phyloP scores from a whole-genome alignment of 164 flowering plant species.

The Dillenia suffruticosa region DNA sequence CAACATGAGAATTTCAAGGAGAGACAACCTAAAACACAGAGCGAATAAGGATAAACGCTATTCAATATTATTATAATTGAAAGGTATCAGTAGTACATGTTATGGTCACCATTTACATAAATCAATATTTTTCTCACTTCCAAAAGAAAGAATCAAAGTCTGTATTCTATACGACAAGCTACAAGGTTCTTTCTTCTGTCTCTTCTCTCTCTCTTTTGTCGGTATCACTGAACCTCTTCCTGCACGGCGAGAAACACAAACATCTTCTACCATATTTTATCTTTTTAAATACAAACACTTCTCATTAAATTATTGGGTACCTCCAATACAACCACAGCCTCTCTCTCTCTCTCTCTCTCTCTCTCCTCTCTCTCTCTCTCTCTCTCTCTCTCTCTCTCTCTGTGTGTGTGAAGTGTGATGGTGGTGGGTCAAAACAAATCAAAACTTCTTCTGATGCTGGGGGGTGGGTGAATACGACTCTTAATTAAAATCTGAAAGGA shows the following conservation, averaged over 20 bases:
- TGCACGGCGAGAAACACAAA: constrained; percentile 25
- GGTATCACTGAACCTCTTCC: constrained; percentile 24
- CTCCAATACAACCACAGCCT: background rate
- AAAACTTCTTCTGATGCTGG: no score
- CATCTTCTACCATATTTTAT: constrained; percentile 5
- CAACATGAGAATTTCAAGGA: constrained; percentile 38
- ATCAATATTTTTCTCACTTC: constrained; percentile 6
- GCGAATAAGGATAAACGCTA: constrained; percentile 29
- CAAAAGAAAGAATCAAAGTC: constrained; percentile 35
- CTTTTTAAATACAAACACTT: background rate
- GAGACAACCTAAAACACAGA: constrained; percentile 52
- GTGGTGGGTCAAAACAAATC: background rate
- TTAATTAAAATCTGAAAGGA: background rate
- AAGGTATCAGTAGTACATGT: constrained; percentile 1
- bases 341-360: constrained; percentile 8
- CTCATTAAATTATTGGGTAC: no score
- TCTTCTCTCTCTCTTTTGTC: constrained; percentile 69
- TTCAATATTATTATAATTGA: constrained; percentile 2
- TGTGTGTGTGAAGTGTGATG: background rate
- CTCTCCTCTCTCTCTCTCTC: constrained; percentile 1
- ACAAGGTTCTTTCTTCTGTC: constrained; percentile 68
- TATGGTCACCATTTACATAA: background rate
- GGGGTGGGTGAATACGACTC: no score
- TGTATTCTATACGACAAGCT: constrained; percentile 35
- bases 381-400: constrained; percentile 4